Evolutionary conservation across 164 flowering plant species (phyloP).

Genomic region (Vitis rupestris): DNA sequence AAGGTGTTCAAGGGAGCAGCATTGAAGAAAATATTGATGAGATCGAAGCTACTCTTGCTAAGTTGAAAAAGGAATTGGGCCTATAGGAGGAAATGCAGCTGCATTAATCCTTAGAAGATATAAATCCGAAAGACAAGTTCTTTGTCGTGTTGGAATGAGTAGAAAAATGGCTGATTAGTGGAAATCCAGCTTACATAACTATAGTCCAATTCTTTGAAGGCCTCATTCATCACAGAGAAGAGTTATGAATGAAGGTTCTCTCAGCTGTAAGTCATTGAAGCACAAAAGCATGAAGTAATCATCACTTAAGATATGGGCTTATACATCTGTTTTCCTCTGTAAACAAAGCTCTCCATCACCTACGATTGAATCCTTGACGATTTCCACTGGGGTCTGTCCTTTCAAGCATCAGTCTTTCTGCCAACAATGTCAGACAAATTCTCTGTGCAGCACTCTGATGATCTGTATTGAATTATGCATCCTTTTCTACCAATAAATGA

Average conservation of each 20-base stretch:
- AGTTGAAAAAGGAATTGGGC: slow-evolving; percentile 77
- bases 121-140: background rate
- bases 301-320: no score
- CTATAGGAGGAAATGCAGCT: slow-evolving; percentile 26
- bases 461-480: background rate
- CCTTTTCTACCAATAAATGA: background rate
- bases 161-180: background rate
- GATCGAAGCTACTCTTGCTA: slow-evolving; percentile 83
- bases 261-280: no score
- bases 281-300: no score
- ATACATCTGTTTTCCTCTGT: no score
- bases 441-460: background rate
- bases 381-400: no score
- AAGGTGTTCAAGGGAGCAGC: slow-evolving; percentile 31
- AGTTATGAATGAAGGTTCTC: background rate
- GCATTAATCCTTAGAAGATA: background rate
- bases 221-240: background rate
- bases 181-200: background rate
- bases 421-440: background rate
- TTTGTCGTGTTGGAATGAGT: background rate
- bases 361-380: no score
- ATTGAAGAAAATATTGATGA: slow-evolving; percentile 78
- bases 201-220: background rate
- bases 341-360: no score
- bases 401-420: no score